Conservation (phyloP, 2,329 filamentous ascomycete genomes). For the Diatrype stigma region DNA sequence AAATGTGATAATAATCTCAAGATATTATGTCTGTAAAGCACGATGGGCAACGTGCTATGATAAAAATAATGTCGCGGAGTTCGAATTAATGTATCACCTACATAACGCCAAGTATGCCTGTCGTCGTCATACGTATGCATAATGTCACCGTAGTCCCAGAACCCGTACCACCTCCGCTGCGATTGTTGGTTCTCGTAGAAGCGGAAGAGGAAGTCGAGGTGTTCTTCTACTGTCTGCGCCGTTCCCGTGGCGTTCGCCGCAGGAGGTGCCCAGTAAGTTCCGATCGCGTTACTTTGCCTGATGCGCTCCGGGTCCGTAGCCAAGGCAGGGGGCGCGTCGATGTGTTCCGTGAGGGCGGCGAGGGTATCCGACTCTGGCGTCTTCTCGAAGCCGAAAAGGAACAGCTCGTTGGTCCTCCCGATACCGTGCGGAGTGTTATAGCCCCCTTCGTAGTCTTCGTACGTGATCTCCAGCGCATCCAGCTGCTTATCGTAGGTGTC, state of each 20-base stretch:
- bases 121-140: slow-evolving; percentile 59
- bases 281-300: slow-evolving; percentile 47
- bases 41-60: no score
- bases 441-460: slow-evolving; percentile 56
- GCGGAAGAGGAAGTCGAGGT: slow-evolving; percentile 52
- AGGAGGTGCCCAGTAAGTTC: slow-evolving; percentile 51
- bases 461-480: slow-evolving; percentile 58
- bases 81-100: no score
- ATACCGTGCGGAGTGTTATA: slow-evolving; percentile 56
- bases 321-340: slow-evolving; percentile 50
- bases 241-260: slow-evolving; percentile 22
- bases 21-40: no score
- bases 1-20: no score
- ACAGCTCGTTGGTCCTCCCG: slow-evolving; percentile 54
- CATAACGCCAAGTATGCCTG: slow-evolving; percentile 51
- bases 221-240: slow-evolving; percentile 40
- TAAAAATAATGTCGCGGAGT: no score
- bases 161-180: slow-evolving; percentile 59
- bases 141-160: slow-evolving; percentile 59
- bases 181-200: slow-evolving; percentile 54
- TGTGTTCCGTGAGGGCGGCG: slow-evolving; percentile 36
- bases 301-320: slow-evolving; percentile 45
- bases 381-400: slow-evolving; percentile 45
- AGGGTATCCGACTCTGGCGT: slow-evolving; percentile 48
- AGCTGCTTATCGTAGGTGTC: slow-evolving; percentile 54